Conservation (phyloP, 2,329 filamentous ascomycete species). For the Corynespora cassiicola region DNA sequence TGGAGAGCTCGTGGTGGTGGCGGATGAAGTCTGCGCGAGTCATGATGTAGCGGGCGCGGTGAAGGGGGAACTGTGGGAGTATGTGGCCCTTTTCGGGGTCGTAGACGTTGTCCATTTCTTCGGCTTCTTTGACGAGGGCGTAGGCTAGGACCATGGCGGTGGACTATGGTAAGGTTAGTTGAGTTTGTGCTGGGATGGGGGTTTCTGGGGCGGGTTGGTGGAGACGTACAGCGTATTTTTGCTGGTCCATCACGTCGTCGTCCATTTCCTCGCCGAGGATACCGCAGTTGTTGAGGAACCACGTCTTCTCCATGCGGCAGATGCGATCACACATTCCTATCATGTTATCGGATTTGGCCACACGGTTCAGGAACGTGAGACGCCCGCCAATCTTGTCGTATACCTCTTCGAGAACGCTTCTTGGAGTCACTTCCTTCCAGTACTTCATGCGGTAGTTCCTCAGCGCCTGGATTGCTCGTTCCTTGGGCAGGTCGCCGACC, state of each 20-base stretch:
- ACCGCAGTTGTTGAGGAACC: conserved; percentile 80
- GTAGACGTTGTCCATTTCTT: conserved; percentile 67
- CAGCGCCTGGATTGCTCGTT: conserved; percentile 77
- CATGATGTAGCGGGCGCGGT: conserved; percentile 74
- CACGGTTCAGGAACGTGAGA: conserved; percentile 84
- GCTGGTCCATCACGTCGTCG: conserved; percentile 97
- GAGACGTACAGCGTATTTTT: conserved; percentile 84
- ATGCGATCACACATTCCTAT: conserved; percentile 76
- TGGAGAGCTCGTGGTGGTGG: conserved; percentile 88
- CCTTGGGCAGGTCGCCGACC: conserved; percentile 81
- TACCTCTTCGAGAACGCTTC: conserved; percentile 71
- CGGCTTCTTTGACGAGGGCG: conserved; percentile 84
- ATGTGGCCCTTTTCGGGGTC: conserved; percentile 72
- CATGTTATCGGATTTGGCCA: conserved; percentile 88
- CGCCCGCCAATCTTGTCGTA: conserved; percentile 89
- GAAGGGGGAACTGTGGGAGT: conserved; percentile 71
- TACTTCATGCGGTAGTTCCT: conserved; percentile 82
- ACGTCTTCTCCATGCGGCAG: conserved; percentile 74
- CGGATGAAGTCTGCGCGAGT: conserved; percentile 95
- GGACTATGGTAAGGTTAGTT: conserved; percentile 58
- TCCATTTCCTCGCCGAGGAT: conserved; percentile 82
- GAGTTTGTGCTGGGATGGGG: background rate
- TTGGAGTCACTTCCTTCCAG: conserved; percentile 66
- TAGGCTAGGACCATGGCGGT: conserved; percentile 93
- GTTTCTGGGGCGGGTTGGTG: conserved; percentile 1